Conservation (phyloP, 306 rosid genomes). For the Vigna hirtella region DNA sequence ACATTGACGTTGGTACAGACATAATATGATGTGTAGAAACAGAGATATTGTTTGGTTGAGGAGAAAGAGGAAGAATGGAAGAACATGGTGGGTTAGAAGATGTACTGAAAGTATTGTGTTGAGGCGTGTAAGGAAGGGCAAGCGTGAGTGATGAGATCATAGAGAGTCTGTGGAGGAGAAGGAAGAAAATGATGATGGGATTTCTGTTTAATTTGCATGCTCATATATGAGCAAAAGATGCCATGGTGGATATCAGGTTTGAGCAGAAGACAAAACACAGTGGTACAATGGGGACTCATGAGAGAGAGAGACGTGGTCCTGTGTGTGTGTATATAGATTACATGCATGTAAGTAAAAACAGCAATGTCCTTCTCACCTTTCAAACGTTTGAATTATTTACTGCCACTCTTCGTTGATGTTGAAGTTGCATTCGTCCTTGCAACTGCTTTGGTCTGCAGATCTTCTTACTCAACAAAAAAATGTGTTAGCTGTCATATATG, state of each 20-base stretch:
- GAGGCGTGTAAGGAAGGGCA: slow-evolving; percentile 4
- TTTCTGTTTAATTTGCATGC: not conserved
- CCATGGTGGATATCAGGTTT: slow-evolving; percentile 4
- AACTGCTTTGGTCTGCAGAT: not conserved
- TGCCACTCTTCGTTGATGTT: not conserved
- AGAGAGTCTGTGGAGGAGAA: not conserved
- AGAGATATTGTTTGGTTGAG: not conserved
- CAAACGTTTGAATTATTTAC: not conserved
- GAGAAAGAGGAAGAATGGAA: not conserved
- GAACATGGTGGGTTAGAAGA: not conserved
- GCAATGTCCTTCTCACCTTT: not conserved
- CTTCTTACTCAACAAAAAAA: not conserved
- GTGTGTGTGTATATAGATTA: too few species aligned
- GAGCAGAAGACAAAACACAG: slow-evolving; percentile 31
- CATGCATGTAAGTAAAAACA: not conserved
- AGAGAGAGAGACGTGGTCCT: not conserved
- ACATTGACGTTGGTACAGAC: too few species aligned
- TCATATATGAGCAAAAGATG: not conserved
- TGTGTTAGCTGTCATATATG: not conserved
- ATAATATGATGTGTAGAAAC: too few species aligned
- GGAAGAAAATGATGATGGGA: slow-evolving; percentile 25
- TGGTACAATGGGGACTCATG: slow-evolving; percentile 47
- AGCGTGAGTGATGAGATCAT: slow-evolving; percentile 36
- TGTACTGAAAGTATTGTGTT: not conserved
- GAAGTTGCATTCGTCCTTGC: not conserved